Evolutionary conservation across 2,329 filamentous ascomycete species (phyloP), one percentile per base, ranked within the genome.

Genomic region (Fusarium siculi): DNA sequence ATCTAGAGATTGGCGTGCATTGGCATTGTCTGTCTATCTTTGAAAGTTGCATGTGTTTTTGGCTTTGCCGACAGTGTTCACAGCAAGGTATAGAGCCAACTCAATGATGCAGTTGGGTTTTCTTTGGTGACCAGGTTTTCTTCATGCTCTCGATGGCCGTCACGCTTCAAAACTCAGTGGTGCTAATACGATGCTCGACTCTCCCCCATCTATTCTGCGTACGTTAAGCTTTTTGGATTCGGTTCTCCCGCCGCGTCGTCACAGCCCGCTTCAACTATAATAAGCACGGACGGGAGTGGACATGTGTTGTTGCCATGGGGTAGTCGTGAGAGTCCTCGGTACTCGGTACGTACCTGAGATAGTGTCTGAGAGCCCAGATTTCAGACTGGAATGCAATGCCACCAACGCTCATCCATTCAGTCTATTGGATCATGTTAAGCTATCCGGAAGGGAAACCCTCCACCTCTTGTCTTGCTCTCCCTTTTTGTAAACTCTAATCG

Each of bases 281-380:
- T 32, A 25, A 34, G 25, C 53, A 59, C 34, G 8, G 53, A 21
- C 28, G 25, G 25, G 25, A 50, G 44, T 25, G 42, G 44, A 39
- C 50, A 47, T 49, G 30, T 11, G 30, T 30, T 30, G 36, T 34
- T 43, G 54, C 52, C 64, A 50, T 68, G 21, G 28, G 44, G 25
- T 18, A 42, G 44, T n/a, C n/a, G n/a, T 16, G 25, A 36, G 30
- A 54, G 39, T 68, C 37, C 49, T 69, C 46, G 50, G 66, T 69
- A 58, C 52, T 58, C 52, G 66, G 65, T 57, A 58, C 52, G 30
- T 67, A 46, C 25, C 49, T 44, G 28, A 42, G 49, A 49, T 56
- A 28, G 34, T 68, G 43, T 59, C 62, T 68, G 23, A 54, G 58
- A 67, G 70, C 54, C 53, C 43, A 70, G 61, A 68, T 66, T 42